Evolutionary conservation across 2,329 filamentous ascomycete species (phyloP).

Genomic region (Trichoderma lentiforme): DNA sequence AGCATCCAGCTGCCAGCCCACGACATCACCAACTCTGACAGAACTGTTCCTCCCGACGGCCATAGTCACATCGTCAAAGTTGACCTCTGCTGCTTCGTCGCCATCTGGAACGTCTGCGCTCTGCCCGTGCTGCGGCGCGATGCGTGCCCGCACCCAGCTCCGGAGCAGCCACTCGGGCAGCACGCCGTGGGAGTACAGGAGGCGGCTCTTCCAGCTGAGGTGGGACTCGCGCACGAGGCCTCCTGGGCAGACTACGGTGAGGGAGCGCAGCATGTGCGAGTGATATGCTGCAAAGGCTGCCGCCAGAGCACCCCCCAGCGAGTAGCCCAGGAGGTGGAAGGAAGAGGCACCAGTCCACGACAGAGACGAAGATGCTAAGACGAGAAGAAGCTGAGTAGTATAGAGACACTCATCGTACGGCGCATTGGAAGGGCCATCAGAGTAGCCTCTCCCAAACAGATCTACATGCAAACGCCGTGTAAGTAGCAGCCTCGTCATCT

Average conservation of each 20-base stretch:
- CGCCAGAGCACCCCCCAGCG: conserved; percentile 71
- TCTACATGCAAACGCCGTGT: conserved; percentile 43
- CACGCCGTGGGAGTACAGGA: conserved; percentile 60
- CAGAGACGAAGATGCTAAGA: conserved; percentile 59
- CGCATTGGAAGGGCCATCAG: conserved; percentile 60
- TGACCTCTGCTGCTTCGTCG: conserved; percentile 36
- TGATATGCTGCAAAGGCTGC: conserved; percentile 69
- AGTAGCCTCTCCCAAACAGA: conserved; percentile 74
- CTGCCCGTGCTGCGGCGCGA: conserved; percentile 41
- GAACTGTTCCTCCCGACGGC: conserved; percentile 46
- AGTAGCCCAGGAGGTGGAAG: conserved; percentile 76
- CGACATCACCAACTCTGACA: conserved; percentile 55
- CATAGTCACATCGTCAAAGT: conserved; percentile 49
- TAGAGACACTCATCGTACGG: conserved; percentile 63
- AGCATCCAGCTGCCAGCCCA: conserved; percentile 65
- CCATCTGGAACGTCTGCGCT: conserved; percentile 38
- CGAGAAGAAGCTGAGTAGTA: conserved; percentile 61
- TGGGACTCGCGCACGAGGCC: conserved; percentile 65
- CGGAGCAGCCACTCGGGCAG: conserved; percentile 59
- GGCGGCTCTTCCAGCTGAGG: conserved; percentile 56
- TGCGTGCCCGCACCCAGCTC: conserved; percentile 48
- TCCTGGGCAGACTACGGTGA: conserved; percentile 64
- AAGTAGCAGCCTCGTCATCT: neutral
- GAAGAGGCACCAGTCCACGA: conserved; percentile 51
- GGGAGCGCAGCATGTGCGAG: conserved; percentile 58